Evolutionary conservation across 257 asterid genomes (phyloP), one percentile per base, ranked within the genome.

Genomic region (Penstemon eatonii): DNA sequence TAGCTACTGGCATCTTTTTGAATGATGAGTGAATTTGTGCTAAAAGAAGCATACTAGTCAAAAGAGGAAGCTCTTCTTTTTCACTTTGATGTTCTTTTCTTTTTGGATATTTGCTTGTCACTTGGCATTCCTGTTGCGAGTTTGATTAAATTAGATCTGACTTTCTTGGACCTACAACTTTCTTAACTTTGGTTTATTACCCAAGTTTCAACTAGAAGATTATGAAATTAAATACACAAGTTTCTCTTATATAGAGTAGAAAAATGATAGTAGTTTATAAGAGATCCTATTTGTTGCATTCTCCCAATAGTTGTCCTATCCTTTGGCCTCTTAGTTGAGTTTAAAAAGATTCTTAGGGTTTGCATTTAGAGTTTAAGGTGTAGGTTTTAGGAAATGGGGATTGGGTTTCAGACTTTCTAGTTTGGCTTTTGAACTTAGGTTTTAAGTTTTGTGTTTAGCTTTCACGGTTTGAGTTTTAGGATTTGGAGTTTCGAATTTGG

Each of bases 51-150:
- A 63, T 12, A 37, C 13, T 37, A 42, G 51, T 63, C 10, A 53
- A 64, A 71, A 63, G 54, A 10, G 56, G 66, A 53, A 51, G n/a
- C 54, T 51, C 40, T n/a, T 47, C 25, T 58, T 47, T 49, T 59
- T 59, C 8, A 8, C 8, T 11, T 10, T 13, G 37, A 7, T 44
- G 49, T 49, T 56, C 44, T 56, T 13, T 42, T 15, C 45, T 42
- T 25, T 25, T n/a, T 7, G 9, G 8, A 4, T n/a, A 40, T 25
- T 25, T 25, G 33, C 33, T 25, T 25, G 33, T 25, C 33, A 25
- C 33, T 25, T 25, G 33, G 2, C 33, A 25, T 25, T 25, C 33
- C 33, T 25, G 33, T 25, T 25, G 33, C 1, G 33, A 25, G 33
- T 25, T 25, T 25, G 33, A 25, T 25, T 25, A 25, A 25, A 25